Base-by-base conservation (phyloP, 2,329 filamentous ascomycete species). In the Fusarium annulatum region DNA sequence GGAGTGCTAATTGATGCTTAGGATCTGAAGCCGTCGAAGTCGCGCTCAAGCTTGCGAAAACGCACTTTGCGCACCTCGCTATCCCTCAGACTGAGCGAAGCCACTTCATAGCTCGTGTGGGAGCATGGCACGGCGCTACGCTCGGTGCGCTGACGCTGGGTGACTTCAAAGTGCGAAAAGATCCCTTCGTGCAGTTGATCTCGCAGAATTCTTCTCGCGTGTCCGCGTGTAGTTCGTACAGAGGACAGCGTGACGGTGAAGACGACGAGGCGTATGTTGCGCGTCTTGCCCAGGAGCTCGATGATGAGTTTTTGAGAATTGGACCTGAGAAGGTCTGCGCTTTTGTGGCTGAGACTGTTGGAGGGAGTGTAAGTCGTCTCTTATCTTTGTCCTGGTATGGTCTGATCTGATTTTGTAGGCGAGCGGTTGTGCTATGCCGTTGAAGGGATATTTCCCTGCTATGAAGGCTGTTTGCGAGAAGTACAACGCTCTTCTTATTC, bases 401-500 rank as follows among this genome's bases (percentile, higher is more conserved):
- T 6, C 48, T 51, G 30, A 51, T 51, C 8, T 15, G 2, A 2
- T 14, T 4, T 26, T 6, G 11, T 23, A 77, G 75, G 67, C 75
- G 9, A 69, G 69, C 3, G 76, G 72, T 5, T 77, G 75, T 28
- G 75, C 69, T 7, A 66, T 71, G 36, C 71, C 75, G 0, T 14
- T 75, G 4, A 66, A 67, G 28, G 88, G 88, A 0, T 92, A 91
- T 61, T 85, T 90, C 63, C 77, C 82, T n/a, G 87, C 85, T 14
- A 83, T 90, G 66, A 84, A 86, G 58, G 77, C 79, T 0, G 82
- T 92, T 0, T 91, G 90, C 77, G 83, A 87, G 28, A 85, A 85
- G 61, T 81, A 91, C 64, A 87, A 86, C 4, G 86, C 87, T 0
- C 82, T 91, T 5, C 82, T 91, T 9, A 84, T 89, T n/a, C 70